These are phyloP conservation scores for Sphenostylis stenocarpa DNA, from an alignment of 306 rosid species.

Conservation along the genomic window DNA sequence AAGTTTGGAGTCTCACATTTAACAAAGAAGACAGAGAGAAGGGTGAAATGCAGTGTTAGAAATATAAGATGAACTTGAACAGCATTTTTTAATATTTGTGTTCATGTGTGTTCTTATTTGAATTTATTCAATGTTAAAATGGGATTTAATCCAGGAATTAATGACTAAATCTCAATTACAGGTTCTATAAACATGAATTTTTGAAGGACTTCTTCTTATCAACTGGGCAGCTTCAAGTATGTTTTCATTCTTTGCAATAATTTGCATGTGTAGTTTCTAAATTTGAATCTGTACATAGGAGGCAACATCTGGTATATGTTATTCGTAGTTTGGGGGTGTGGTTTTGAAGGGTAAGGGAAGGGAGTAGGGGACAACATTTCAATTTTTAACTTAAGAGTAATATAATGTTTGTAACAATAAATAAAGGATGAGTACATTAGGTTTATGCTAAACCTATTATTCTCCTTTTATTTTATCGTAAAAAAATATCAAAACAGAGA, in stretches of 20 bases:
- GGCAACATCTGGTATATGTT: not conserved
- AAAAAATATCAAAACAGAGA: not conserved
- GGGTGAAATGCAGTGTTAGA: not conserved
- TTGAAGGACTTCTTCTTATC: conserved; percentile 92
- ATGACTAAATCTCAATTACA: conserved; percentile 48
- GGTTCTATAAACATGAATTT: conserved; percentile 90
- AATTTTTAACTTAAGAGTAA: not conserved
- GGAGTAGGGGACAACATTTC: not conserved
- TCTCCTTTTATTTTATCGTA: not conserved
- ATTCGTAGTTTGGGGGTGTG: not conserved
- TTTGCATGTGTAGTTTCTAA: conserved; percentile 21
- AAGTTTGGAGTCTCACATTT: not conserved
- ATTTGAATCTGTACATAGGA: conserved; percentile 9
- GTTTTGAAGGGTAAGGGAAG: not conserved
- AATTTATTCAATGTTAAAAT: conserved; percentile 13
- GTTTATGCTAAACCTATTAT: not conserved
- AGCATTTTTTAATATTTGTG: not conserved
- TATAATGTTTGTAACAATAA: not conserved
- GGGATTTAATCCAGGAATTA: conserved; percentile 20
- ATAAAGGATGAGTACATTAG: not conserved
- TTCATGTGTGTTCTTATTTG: conserved; percentile 16
- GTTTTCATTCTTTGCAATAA: conserved; percentile 37
- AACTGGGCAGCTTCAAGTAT: conserved; percentile 93
- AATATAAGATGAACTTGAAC: not conserved
- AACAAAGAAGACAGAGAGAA: not conserved